Evolutionary conservation across 768 basidiomycete species (phyloP), one percentile per base, ranked within the genome.

Genomic region (Phylloporus arenicola): DNA sequence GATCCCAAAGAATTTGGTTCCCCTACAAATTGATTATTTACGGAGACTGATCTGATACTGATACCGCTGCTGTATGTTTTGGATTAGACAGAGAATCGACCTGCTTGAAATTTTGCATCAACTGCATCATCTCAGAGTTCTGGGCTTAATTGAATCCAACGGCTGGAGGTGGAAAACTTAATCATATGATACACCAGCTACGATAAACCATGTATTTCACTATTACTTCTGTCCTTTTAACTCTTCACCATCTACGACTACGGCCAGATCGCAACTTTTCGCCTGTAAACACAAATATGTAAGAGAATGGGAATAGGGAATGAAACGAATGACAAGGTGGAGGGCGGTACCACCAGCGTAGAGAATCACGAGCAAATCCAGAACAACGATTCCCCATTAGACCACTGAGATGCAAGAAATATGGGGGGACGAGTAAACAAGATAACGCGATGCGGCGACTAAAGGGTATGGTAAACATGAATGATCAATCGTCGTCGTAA

Each of bases 131-230:
- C 35, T 31, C 13, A 31, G 30, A 13, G 12, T 12, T 31, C 29
- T 27, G 8, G 10, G 9, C 27, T 31, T 31, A 12, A 31, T 31
- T 17, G 6, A 47, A 17, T 12, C 12, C 12, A 29, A 31, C 25
- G 10, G 29, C 11, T 37, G 16, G 43, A 13, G 24, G 46, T 16
- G 39, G 6, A 47, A 33, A 55, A 47, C 24, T 6, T 33, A 39
- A 55, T 52, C 51, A 55, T 64, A 67, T 67, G 65, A 61, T 67
- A 69, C 65, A 67, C 34, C 47, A 57, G 49, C 60, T 64, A 58
- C 50, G 52, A 41, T 53, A 55, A 52, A 43, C 56, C 62, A 56
- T 67, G 60, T 57, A 53, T 51, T 57, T 65, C 52, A 49, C 25
- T 43, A 65, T 60, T 64, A 67, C 57, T 64, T 67, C 62, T 64